Evolutionary conservation across 768 basidiomycete genomes (phyloP).

Genomic region (Xanthoconium stramineum): DNA sequence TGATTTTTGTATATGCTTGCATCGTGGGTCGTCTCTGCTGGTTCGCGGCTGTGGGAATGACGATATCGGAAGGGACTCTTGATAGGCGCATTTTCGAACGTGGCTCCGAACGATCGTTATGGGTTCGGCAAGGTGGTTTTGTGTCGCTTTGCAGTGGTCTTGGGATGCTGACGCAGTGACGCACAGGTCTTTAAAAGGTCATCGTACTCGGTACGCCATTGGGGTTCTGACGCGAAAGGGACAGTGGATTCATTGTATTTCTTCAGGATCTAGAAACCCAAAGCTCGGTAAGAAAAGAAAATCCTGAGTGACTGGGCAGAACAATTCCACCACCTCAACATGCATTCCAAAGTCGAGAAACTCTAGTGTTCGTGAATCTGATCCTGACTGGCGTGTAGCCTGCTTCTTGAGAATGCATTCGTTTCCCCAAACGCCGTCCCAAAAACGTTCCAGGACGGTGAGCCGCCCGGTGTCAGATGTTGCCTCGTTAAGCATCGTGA

Average conservation of each 20-base stretch:
- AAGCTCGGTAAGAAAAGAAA: neutral
- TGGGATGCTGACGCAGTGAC: slow-evolving; percentile 1
- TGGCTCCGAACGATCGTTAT: slow-evolving; percentile 27
- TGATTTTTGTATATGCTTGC: slow-evolving; percentile 43
- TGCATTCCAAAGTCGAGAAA: too few species aligned
- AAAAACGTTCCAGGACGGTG: too few species aligned
- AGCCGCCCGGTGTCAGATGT: too few species aligned
- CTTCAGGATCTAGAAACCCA: slow-evolving; percentile 19
- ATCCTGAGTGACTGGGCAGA: neutral
- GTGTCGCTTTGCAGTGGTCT: neutral
- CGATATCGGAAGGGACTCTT: slow-evolving; percentile 27
- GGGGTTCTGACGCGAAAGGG: neutral
- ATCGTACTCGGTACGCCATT: slow-evolving; percentile 26
- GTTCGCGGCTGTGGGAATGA: neutral
- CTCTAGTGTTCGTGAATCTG: too few species aligned
- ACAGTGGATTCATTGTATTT: neutral
- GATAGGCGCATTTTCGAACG: slow-evolving; percentile 31
- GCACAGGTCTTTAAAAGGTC: slow-evolving; percentile 13
- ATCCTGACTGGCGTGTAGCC: too few species aligned
- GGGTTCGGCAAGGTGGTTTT: slow-evolving; percentile 34
- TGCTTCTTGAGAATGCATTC: too few species aligned
- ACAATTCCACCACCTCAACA: too few species aligned
- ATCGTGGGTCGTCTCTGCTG: slow-evolving; percentile 23
- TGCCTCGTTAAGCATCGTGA: too few species aligned
- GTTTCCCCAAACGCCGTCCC: too few species aligned